These are phyloP conservation scores for Trypanosoma scelopori DNA, from an alignment of 208 protist species.

Conservation along the genomic window DNA sequence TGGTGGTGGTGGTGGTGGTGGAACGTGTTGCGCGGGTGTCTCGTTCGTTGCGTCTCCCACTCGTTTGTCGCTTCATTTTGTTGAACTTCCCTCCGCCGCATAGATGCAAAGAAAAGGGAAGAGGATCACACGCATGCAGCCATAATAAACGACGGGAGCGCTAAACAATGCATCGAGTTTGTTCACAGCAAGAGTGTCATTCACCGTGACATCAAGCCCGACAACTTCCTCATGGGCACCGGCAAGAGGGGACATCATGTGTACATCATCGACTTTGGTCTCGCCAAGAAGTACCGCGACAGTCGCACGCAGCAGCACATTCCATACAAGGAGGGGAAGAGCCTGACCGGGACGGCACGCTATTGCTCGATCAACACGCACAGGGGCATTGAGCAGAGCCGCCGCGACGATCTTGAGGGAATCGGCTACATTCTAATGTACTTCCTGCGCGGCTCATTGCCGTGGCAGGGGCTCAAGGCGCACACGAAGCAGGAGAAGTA, in stretches of 20 bases:
- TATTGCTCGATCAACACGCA: slow-evolving; percentile 99
- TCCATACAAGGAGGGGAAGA: slow-evolving; percentile 99
- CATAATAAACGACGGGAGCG: too few relatives aligned
- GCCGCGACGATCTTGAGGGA: slow-evolving; percentile 98
- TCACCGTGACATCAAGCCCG: slow-evolving; percentile 95
- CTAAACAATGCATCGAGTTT: slow-evolving; percentile 77
- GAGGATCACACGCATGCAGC: too few relatives aligned
- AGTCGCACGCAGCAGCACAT: slow-evolving; percentile 98
- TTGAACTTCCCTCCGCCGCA: too few relatives aligned
- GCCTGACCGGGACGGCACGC: slow-evolving; percentile 98
- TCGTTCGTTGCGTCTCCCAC: too few relatives aligned
- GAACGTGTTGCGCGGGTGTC: too few relatives aligned
- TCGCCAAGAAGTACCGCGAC: slow-evolving; percentile 99
- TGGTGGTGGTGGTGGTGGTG: too few relatives aligned
- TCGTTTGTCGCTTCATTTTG: too few relatives aligned
- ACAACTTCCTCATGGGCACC: slow-evolving; percentile 94
- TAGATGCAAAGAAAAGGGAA: too few relatives aligned
- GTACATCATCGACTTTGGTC: slow-evolving; percentile 99
- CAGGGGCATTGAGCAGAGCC: slow-evolving; percentile 96
- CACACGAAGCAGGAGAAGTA: slow-evolving; percentile 98
- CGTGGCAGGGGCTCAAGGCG: slow-evolving; percentile 98
- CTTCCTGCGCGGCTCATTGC: slow-evolving; percentile 97
- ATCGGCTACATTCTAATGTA: slow-evolving; percentile 99
- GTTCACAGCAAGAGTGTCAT: slow-evolving; percentile 92
- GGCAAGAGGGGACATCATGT: slow-evolving; percentile 90